Percentiles rank a stretch among this genome's conserved stretches.
Conservation (phyloP, 805 yeast species). For the Saccharomycopsis synnaedendra region DNA sequence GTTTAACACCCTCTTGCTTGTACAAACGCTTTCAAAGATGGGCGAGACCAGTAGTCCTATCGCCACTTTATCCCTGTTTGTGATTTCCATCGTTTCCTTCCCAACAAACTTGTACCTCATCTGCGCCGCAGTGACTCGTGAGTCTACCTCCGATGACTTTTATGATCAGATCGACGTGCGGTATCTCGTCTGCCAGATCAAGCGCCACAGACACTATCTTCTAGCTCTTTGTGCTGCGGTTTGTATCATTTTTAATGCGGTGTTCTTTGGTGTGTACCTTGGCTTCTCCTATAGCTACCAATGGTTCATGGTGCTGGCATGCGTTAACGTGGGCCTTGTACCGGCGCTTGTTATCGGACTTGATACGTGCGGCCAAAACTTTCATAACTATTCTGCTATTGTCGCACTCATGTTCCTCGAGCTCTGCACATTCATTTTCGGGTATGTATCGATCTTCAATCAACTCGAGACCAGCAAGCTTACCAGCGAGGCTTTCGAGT, state of each 20-base stretch:
- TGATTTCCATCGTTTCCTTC: not conserved
- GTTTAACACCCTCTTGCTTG: not conserved
- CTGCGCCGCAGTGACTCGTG: not conserved
- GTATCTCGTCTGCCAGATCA: not conserved
- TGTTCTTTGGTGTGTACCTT: constrained; percentile 3
- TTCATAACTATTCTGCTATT: not conserved
- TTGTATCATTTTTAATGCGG: constrained; percentile 1
- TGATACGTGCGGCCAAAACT: constrained; percentile 1
- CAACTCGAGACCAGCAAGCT: not conserved
- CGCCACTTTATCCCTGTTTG: not conserved
- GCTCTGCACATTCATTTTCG: not conserved
- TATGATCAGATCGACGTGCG: constrained; percentile 3
- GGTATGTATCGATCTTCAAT: not conserved
- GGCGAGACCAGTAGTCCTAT: not conserved
- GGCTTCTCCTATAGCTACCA: not conserved
- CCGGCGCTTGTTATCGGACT: not conserved
- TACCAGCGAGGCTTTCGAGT: not conserved
- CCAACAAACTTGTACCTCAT: not conserved
- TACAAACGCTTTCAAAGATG: constrained; percentile 1
- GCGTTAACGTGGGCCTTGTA: not conserved
- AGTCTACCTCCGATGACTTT: not conserved
- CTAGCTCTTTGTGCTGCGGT: not conserved
- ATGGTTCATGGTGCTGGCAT: not conserved
- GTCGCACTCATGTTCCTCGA: not conserved
- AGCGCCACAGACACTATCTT: not conserved